Evolutionary conservation across 345 rosid species (phyloP).

Genomic region (Brassica nigra): DNA sequence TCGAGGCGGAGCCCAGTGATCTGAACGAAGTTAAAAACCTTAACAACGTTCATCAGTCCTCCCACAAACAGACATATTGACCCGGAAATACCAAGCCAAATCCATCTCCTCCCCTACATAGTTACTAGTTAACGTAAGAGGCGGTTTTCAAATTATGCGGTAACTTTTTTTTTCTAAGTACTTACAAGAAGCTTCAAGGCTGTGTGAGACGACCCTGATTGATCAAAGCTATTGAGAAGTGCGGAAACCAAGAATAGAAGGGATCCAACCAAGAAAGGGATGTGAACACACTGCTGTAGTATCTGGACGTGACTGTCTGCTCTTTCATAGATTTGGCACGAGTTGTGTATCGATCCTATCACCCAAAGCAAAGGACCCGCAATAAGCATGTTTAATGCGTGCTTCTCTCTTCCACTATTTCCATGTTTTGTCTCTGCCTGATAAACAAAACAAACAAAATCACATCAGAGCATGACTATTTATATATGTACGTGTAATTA

Average conservation of each 20-base stretch:
- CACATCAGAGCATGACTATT: neutral
- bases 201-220: conserved; percentile 45
- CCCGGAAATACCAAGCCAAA: conserved; percentile 61
- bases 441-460: neutral
- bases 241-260: conserved; percentile 62
- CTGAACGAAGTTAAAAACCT: conserved; percentile 77
- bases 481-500: neutral
- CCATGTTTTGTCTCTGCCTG: conserved; percentile 59
- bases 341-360: conserved; percentile 81
- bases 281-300: conserved; percentile 66
- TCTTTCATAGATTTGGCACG: conserved; percentile 85
- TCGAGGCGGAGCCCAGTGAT: conserved; percentile 56
- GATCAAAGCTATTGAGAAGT: conserved; percentile 57
- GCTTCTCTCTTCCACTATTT: conserved; percentile 52
- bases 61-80: conserved; percentile 53
- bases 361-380: conserved; percentile 77
- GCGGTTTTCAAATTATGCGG: neutral
- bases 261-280: conserved; percentile 74
- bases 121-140: neutral
- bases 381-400: conserved; percentile 62
- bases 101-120: conserved; percentile 55
- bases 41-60: conserved; percentile 64
- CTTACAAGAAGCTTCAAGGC: conserved; percentile 63
- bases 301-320: conserved; percentile 84
- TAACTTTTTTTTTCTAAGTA: neutral